These are phyloP conservation scores for Myrmaecium sp. DNA, from an alignment of 2,329 filamentous ascomycete species.

Conservation along the genomic window DNA sequence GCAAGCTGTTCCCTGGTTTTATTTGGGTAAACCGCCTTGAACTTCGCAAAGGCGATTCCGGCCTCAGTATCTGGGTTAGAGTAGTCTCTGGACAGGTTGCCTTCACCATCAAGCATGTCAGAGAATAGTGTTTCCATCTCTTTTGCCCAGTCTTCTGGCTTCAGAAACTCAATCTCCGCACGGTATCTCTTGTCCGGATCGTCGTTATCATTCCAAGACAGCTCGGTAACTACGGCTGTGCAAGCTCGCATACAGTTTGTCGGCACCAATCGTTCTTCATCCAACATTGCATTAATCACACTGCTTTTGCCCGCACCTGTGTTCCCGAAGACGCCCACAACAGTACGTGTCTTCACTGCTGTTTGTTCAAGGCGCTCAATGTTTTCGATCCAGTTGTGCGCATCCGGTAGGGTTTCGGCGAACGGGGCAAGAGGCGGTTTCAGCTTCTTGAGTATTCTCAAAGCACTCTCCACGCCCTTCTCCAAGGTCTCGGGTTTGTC, in stretches of 20 bases:
- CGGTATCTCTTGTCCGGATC: constrained; percentile 26
- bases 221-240: constrained; percentile 44
- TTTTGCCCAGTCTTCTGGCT: constrained; percentile 31
- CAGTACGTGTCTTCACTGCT: constrained; percentile 23
- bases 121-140: constrained; percentile 33
- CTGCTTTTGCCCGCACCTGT: constrained; percentile 47
- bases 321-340: constrained; percentile 43
- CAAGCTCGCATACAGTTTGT: constrained; percentile 45
- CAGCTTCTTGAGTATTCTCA: constrained; percentile 20
- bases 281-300: constrained; percentile 45
- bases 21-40: constrained; percentile 31
- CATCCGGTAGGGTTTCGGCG: constrained; percentile 11
- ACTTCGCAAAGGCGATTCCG: constrained; percentile 33
- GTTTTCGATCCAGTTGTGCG: constrained; percentile 22
- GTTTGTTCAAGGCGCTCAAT: constrained; percentile 26
- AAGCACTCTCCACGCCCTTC: constrained; percentile 20
- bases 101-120: constrained; percentile 29
- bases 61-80: constrained; percentile 29
- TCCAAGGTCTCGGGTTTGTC: constrained; percentile 20
- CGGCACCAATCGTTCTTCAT: constrained; percentile 39
- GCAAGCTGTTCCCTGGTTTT: constrained; percentile 24
- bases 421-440: constrained; percentile 14
- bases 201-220: constrained; percentile 36
- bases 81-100: constrained; percentile 20
- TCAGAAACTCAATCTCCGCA: constrained; percentile 43